phyloP scores from a whole-genome alignment of 805 yeast genomes.

The Jamesozyma rosinii region DNA sequence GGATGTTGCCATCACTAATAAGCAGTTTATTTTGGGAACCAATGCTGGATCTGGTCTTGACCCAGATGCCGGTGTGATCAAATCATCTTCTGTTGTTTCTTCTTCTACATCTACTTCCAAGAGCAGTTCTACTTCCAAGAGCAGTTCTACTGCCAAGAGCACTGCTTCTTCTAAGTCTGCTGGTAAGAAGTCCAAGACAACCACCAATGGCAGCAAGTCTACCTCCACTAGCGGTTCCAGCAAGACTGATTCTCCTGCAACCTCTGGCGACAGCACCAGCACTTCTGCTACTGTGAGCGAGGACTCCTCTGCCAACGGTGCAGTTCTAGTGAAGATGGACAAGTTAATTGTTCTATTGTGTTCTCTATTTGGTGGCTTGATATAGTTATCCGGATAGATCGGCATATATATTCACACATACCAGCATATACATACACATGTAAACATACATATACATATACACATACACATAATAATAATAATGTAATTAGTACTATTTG shows the following conservation, averaged over 20 bases:
- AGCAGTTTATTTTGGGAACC: constrained; percentile 49
- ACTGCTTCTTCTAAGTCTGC: neutral
- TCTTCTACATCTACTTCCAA: constrained; percentile 5
- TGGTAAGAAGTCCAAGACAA: neutral
- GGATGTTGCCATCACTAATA: constrained; percentile 52
- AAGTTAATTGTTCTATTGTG: neutral
- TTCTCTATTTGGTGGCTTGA: neutral
- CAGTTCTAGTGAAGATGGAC: neutral
- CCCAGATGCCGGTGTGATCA: constrained; percentile 30
- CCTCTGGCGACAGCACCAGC: neutral
- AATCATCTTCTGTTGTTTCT: constrained; percentile 3
- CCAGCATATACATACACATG: too few species aligned
- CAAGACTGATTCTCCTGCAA: neutral
- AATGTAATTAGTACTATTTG: too few species aligned
- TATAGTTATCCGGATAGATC: too few species aligned
- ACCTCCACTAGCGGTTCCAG: neutral
- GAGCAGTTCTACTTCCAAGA: neutral
- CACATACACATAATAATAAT: too few species aligned
- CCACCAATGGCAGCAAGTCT: neutral
- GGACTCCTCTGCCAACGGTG: neutral
- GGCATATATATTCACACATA: too few species aligned
- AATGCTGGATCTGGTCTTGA: constrained; percentile 60
- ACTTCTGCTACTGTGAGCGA: neutral
- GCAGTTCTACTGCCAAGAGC: neutral
- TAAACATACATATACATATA: too few species aligned